Percentiles rank a stretch among this genome's conserved stretches.
Conservation (phyloP, 129 eudicot genomes). For the Chrysanthemum seticuspe region DNA sequence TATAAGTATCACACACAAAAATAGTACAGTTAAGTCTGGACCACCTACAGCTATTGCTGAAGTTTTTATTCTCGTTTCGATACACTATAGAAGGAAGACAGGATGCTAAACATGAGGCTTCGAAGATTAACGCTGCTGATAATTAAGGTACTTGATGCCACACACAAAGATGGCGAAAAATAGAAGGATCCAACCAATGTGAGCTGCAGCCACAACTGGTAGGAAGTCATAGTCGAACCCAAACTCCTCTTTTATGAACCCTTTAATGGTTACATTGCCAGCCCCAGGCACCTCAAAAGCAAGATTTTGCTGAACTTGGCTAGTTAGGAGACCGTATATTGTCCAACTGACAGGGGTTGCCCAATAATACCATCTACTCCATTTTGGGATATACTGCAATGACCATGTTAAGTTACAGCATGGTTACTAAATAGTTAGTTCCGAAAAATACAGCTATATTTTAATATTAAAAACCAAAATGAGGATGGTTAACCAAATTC, state of each 20-base stretch:
- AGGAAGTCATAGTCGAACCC: slow-evolving; percentile 32
- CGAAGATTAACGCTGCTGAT: slow-evolving; percentile 19
- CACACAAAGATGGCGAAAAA: slow-evolving; percentile 28
- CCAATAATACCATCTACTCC: slow-evolving; percentile 41
- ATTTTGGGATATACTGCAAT: slow-evolving; percentile 34
- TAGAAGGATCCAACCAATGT: slow-evolving; percentile 21
- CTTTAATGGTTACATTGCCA: slow-evolving; percentile 16
- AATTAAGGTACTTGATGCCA: slow-evolving; percentile 35
- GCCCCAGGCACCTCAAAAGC: slow-evolving; percentile 29
- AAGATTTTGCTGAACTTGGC: slow-evolving; percentile 24
- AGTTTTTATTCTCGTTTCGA: not conserved
- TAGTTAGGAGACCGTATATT: slow-evolving; percentile 32
- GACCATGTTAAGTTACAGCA: slow-evolving; percentile 3
- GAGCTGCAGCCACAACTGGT: slow-evolving; percentile 25
- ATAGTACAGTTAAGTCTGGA: no score
- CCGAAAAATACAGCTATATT: not conserved
- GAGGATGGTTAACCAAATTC: no score
- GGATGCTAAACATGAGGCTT: not conserved
- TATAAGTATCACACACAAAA: no score
- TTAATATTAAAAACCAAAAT: no score
- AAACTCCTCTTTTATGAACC: slow-evolving; percentile 28
- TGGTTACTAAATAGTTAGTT: not conserved
- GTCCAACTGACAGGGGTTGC: slow-evolving; percentile 35
- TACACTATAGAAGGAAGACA: not conserved
- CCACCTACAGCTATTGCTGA: not conserved